These are phyloP conservation scores for Rhodofomes roseus DNA, from an alignment of 1,284 basidiomycete genomes.

Conservation along the genomic window DNA sequence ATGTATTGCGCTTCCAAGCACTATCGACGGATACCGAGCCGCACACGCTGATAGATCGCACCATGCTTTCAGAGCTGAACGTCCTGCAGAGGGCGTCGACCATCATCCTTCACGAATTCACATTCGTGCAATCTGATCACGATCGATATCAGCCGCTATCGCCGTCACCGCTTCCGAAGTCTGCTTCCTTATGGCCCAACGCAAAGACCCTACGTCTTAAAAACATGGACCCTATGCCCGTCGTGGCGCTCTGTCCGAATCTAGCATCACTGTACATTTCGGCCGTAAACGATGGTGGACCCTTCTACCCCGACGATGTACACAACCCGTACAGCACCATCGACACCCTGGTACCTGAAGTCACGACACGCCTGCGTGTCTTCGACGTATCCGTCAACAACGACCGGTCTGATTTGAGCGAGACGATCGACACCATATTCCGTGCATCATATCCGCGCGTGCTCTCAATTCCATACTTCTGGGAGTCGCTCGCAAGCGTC, in stretches of 20 bases:
- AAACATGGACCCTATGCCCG: neutral
- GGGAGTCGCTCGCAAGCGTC: neutral
- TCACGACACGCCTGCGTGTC: neutral
- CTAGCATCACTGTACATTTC: neutral
- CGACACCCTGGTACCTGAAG: neutral
- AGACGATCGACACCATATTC: neutral
- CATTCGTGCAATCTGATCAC: neutral
- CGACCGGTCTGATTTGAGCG: neutral
- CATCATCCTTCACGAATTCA: neutral
- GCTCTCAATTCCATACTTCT: neutral
- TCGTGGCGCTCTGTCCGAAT: neutral
- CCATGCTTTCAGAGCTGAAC: neutral
- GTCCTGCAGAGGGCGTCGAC: neutral
- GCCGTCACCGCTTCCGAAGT: neutral
- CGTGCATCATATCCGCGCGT: neutral
- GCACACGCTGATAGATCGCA: neutral
- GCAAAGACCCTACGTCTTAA: neutral
- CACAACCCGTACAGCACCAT: neutral
- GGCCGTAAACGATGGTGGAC: neutral
- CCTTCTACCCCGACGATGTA: neutral
- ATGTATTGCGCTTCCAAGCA: neutral
- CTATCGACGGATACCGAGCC: neutral
- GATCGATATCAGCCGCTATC: too few species aligned
- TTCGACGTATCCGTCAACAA: neutral
- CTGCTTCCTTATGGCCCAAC: neutral